Conservation (phyloP, 225 moss, liverwort and hornwort species). For the Bryum argenteum region DNA sequence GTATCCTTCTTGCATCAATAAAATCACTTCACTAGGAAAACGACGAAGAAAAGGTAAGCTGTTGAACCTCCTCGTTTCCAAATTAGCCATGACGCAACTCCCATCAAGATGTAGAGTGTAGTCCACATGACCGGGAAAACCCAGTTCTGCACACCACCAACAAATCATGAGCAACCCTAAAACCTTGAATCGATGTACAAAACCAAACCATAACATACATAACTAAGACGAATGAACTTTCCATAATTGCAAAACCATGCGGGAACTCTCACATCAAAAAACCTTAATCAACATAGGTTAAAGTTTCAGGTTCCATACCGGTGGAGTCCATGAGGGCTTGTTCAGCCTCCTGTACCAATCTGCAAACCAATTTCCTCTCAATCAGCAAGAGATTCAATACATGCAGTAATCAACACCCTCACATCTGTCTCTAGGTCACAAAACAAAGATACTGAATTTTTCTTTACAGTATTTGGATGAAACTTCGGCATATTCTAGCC, state of each 20-base stretch:
- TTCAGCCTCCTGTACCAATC: slow-evolving; percentile 79
- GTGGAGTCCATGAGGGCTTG: slow-evolving; percentile 97
- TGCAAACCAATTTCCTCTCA: slow-evolving; percentile 33
- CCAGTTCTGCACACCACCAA: slow-evolving; percentile 54
- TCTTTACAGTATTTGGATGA: too few species aligned
- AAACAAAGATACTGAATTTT: too few species aligned
- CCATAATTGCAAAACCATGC: background rate
- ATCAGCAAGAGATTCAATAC: too few species aligned
- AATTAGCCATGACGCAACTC: slow-evolving; percentile 76
- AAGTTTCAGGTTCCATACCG: slow-evolving; percentile 46
- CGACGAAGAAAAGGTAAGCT: slow-evolving; percentile 6
- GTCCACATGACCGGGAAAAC: slow-evolving; percentile 85
- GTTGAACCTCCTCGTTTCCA: slow-evolving; percentile 80
- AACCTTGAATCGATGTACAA: background rate
- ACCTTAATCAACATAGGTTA: background rate
- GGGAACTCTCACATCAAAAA: slow-evolving; percentile 8
- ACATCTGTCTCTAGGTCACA: slow-evolving; percentile 9
- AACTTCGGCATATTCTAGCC: too few species aligned
- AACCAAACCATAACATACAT: too few species aligned
- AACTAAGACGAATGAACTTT: background rate
- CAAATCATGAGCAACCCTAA: slow-evolving; percentile 2
- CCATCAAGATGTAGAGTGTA: slow-evolving; percentile 74
- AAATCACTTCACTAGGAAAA: slow-evolving; percentile 10
- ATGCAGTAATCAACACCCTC: too few species aligned
- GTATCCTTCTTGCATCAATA: background rate